Percentiles rank a stretch among this genome's conserved stretches.
These are phyloP conservation scores for Hamamelis virginiana DNA, from an alignment of 164 flowering plant species.

Conservation along the genomic window DNA sequence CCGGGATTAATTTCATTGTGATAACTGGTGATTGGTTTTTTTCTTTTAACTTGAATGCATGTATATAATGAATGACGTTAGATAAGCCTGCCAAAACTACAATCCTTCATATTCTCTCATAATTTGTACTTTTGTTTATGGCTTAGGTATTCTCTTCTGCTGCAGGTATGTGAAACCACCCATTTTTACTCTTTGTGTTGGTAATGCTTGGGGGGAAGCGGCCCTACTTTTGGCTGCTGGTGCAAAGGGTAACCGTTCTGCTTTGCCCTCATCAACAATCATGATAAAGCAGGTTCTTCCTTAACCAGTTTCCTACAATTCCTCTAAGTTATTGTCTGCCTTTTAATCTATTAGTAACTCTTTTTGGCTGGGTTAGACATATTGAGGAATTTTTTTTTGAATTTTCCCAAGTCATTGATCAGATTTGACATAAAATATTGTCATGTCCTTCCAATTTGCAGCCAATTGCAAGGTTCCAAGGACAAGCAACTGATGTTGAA, in stretches of 20 bases:
- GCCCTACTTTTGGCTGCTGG: constrained; percentile 96
- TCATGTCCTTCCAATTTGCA: constrained; percentile 29
- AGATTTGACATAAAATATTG: neutral
- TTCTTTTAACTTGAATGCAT: too few relatives aligned
- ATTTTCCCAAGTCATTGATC: constrained; percentile 1
- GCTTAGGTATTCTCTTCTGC: neutral
- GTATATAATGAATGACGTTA: too few relatives aligned
- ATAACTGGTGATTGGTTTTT: too few relatives aligned
- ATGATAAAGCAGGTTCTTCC: constrained; percentile 84
- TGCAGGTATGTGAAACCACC: constrained; percentile 80
- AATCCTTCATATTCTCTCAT: neutral
- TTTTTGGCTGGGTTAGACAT: neutral
- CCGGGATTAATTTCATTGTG: too few relatives aligned
- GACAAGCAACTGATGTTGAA: constrained; percentile 88
- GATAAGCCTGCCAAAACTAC: neutral
- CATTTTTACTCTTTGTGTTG: constrained; percentile 89
- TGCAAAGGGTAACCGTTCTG: constrained; percentile 88
- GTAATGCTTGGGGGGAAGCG: constrained; percentile 99
- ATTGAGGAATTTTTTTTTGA: neutral
- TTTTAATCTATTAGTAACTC: neutral
- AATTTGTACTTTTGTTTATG: neutral
- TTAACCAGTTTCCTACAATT: neutral
- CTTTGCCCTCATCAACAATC: constrained; percentile 89
- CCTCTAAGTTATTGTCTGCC: neutral
- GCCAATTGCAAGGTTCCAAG: constrained; percentile 90